Base-by-base conservation (phyloP, 139 green algal genomes). In the Chlorokybus atmophyticus region DNA sequence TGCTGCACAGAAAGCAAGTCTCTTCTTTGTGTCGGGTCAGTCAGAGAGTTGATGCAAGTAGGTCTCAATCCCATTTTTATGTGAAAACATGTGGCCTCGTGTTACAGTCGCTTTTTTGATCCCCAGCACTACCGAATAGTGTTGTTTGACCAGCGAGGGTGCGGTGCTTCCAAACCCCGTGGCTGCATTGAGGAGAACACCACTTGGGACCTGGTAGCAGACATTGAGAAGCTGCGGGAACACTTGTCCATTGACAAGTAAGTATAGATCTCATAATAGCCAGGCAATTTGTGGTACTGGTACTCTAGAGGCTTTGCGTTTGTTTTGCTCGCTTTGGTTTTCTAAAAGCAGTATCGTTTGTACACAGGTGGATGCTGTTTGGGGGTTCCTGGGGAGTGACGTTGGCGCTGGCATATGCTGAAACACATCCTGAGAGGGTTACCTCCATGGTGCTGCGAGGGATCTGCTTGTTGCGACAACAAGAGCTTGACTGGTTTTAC, bases 401-500 rank as follows among this genome's bases (percentile, higher is more conserved):
- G 0, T 73, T 86, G 1, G 60, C 68, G 1, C 60, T 87, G 5
- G 80, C 74, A 0, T 89, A 86, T 62, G 78, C 80, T 0, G 53
- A 67, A n/a, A 29, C 27, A 26, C 68, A 82, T 26, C 63, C 69
- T 4, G 23, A 30, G 42, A 68, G 70, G 29, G 73, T 84, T 10
- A 25, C 52, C 0, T 74, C 52, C 1, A 41, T 85, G 3, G 35
- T 89, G 7, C 70, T 87, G 50, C 66, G 82, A 0, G 82, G 76
- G 3, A 66, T 87, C n/a, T 89, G 82, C 66, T 42, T 79, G 6
- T 81, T 89, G 75, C 58, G 76, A 4, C 61, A 57, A 1, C 39
- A 49, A 1, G 82, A 89, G 49, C 66, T 89, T 2, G 40, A 75
- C 14, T 89, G 82, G 82, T 75, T 88, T 57, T 85, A 78, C 55